These are phyloP conservation scores for Solanum neorickii DNA, from an alignment of 257 asterid genomes.

Conservation along the genomic window DNA sequence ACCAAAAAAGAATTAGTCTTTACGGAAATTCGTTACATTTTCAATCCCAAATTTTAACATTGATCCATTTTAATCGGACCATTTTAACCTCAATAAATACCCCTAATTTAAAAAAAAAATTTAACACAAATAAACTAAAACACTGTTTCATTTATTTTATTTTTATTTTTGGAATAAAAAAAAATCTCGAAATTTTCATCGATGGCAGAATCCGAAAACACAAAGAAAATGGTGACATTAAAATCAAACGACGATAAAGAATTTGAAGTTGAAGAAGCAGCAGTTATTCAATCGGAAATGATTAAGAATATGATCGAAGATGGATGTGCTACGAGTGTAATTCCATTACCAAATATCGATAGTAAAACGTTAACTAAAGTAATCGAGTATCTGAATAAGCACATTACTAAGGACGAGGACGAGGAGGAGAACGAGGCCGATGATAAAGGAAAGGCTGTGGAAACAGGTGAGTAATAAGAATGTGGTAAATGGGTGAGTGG, in stretches of 20 bases:
- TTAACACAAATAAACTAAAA: not conserved
- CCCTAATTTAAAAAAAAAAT: not conserved
- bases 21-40: not conserved
- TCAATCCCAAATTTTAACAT: not conserved
- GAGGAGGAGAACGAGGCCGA: not conserved
- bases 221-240: not conserved
- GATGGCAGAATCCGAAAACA: not conserved
- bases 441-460: not conserved
- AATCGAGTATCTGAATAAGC: constrained; percentile 1
- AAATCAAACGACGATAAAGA: not conserved
- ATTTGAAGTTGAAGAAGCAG: not conserved
- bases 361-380: not conserved
- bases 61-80: not conserved
- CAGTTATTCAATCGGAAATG: not conserved
- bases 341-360: constrained; percentile 4
- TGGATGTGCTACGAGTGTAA: not conserved
- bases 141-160: not conserved
- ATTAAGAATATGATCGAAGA: constrained; percentile 7
- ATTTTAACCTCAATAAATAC: not conserved
- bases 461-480: not conserved
- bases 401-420: not conserved
- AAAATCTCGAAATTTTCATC: not conserved
- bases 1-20: not conserved
- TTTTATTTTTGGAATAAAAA: not conserved
- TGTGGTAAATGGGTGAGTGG: not conserved